Conservation (phyloP, 768 basidiomycete genomes). For the Kwoniella botswanensis region DNA sequence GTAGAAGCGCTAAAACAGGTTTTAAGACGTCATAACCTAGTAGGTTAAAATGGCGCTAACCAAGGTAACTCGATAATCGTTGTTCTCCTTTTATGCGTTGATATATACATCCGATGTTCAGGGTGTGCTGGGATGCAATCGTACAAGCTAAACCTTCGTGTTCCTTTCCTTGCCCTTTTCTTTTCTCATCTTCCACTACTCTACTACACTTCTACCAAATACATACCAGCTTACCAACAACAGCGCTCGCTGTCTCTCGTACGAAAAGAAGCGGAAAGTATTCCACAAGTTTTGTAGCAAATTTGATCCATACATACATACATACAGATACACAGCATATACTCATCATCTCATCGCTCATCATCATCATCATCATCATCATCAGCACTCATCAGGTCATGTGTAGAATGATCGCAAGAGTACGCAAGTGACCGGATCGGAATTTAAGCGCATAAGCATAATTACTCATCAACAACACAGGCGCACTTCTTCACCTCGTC, state of each 20-base stretch:
- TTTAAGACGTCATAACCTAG: neutral
- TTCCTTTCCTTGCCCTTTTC: neutral
- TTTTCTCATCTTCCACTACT: neutral
- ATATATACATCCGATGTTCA: neutral
- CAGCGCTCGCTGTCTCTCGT: neutral
- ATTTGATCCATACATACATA: too few relatives aligned
- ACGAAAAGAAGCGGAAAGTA: neutral
- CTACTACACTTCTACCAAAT: neutral
- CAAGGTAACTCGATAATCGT: neutral
- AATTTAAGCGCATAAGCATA: conserved; percentile 14
- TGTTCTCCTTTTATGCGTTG: neutral
- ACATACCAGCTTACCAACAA: neutral
- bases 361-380: neutral
- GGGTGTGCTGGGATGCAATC: neutral
- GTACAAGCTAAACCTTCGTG: neutral
- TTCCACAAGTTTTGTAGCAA: neutral
- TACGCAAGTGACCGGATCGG: conserved; percentile 8
- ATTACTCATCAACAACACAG: neutral
- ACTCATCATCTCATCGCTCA: neutral
- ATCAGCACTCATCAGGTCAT: neutral
- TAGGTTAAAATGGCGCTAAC: neutral
- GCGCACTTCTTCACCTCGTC: neutral
- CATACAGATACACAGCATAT: neutral
- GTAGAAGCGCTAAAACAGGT: neutral
- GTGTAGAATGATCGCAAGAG: neutral